These are phyloP conservation scores for Parathielavia hyrcaniae DNA, from an alignment of 495 filamentous ascomycete genomes.

Conservation along the genomic window DNA sequence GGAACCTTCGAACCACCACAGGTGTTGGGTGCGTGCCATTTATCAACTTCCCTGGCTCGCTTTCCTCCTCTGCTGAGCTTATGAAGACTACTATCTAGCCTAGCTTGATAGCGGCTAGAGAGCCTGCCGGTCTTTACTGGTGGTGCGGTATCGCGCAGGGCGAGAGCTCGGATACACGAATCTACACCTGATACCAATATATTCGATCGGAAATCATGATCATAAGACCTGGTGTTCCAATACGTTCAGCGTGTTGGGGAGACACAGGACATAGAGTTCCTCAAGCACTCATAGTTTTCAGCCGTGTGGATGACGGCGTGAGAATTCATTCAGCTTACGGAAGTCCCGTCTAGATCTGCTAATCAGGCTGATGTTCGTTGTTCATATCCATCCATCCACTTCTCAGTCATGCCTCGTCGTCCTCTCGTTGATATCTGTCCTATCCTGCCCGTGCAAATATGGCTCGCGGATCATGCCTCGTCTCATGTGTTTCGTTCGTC, in stretches of 20 bases:
- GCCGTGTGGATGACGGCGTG: not conserved
- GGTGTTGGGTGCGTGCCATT: constrained; percentile 25
- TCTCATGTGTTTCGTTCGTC: not conserved
- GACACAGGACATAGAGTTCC: not conserved
- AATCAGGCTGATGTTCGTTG: constrained; percentile 1
- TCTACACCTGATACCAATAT: not conserved
- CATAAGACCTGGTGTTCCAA: not conserved
- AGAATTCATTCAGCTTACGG: not conserved
- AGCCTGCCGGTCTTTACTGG: constrained; percentile 8
- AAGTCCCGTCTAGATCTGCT: not conserved
- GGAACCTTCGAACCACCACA: constrained; percentile 36
- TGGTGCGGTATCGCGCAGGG: constrained; percentile 13
- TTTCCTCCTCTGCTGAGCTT: constrained; percentile 7
- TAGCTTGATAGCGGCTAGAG: not conserved
- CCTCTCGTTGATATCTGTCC: constrained; percentile 3
- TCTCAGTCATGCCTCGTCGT: constrained; percentile 3
- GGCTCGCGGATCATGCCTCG: not conserved
- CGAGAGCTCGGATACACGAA: not conserved
- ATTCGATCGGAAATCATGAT: not conserved
- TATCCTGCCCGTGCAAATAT: not conserved
- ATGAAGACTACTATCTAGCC: constrained; percentile 4
- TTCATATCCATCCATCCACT: not conserved
- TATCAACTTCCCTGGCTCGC: constrained; percentile 6
- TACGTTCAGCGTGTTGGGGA: not conserved
- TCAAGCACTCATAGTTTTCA: not conserved